Base-by-base conservation (phyloP, 768 basidiomycete species). In the Infundibulicybe gibba region DNA sequence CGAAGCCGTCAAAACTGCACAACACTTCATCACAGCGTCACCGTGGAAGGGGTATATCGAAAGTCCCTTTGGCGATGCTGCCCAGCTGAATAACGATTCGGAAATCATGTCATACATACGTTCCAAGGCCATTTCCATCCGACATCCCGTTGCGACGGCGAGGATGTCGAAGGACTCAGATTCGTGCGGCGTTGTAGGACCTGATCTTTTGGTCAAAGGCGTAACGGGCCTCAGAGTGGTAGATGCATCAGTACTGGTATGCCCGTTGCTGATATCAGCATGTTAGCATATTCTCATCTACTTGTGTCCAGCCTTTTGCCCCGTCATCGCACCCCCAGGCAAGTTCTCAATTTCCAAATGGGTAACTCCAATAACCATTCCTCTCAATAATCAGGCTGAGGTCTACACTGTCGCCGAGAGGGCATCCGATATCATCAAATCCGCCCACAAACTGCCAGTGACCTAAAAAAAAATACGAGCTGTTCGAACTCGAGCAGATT, bases 121-220 rank as follows among this genome's bases (percentile, higher is more conserved):
- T 5, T 37, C 51, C 19, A 53, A 45, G 16, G 55, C 53, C 2
- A 45, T 49, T 38, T 63, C 59, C 6, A 51, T 63, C 40, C 62
- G 53, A 47, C 66, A 67, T 48, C 60, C 61, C 16, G 50, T 53
- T 6, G 48, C 57, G 6, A 62, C 61, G 5, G 60, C 62, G 5
- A 44, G 44, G 12, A 62, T 66, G 61, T 55, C 56, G 15, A 25
- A 25, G 8, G 4, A 25, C 25, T 25, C 25, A 25, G 25, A 25
- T 25, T 25, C 8, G 4, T 38, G 4, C 6, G 35, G 35, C 10
- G 35, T 38, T n/a, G 35, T 38, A n/a, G 35, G 17, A 6, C 35
- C 35, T 6, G 35, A 38, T 19, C 35, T 38, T 14, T n/a, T n/a
- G 10, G 35, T 38, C 4, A 38, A 38, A 19, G 35, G 35, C 10